Conservation (phyloP, 495 filamentous ascomycete genomes). For the Diplogelasinospora grovesii region DNA sequence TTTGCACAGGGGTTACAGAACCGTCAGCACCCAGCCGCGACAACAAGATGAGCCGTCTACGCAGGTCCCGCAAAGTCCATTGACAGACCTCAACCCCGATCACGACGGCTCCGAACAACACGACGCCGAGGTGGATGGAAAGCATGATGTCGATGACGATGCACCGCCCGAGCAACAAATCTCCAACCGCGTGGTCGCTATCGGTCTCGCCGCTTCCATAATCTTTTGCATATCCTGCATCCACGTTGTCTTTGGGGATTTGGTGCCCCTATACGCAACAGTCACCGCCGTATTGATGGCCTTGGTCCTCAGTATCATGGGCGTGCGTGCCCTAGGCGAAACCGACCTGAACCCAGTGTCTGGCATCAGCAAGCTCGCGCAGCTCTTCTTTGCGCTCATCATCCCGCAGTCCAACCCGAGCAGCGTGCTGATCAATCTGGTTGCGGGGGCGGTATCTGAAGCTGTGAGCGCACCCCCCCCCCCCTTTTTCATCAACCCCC, state of each 20-base stretch:
- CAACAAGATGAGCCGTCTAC: not conserved
- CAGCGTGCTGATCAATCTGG: slow-evolving; percentile 83
- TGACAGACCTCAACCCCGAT: slow-evolving; percentile 4
- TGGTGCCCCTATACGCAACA: slow-evolving; percentile 65
- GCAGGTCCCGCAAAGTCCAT: not conserved
- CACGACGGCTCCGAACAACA: slow-evolving; percentile 42
- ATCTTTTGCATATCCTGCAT: slow-evolving; percentile 73
- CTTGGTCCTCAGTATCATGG: slow-evolving; percentile 87
- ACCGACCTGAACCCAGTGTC: slow-evolving; percentile 96
- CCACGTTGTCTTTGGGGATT: slow-evolving; percentile 66
- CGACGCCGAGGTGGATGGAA: slow-evolving; percentile 1
- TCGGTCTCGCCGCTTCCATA: slow-evolving; percentile 70
- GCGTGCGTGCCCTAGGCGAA: slow-evolving; percentile 88
- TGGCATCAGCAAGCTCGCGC: slow-evolving; percentile 92
- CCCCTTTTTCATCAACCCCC: not conserved
- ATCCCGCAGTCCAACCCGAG: slow-evolving; percentile 65
- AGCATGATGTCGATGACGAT: slow-evolving; percentile 45
- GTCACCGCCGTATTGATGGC: slow-evolving; percentile 78
- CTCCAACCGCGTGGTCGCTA: slow-evolving; percentile 59
- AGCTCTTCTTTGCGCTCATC: slow-evolving; percentile 88
- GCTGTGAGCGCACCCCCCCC: slow-evolving; percentile 16
- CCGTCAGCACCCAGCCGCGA: not conserved
- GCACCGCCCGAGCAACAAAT: slow-evolving; percentile 80
- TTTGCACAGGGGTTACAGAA: slow-evolving; percentile 3
- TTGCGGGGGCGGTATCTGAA: slow-evolving; percentile 76